These are phyloP conservation scores for Stachybotrys chlorohalonatus DNA, from an alignment of 2,329 filamentous ascomycete genomes.

Conservation along the genomic window DNA sequence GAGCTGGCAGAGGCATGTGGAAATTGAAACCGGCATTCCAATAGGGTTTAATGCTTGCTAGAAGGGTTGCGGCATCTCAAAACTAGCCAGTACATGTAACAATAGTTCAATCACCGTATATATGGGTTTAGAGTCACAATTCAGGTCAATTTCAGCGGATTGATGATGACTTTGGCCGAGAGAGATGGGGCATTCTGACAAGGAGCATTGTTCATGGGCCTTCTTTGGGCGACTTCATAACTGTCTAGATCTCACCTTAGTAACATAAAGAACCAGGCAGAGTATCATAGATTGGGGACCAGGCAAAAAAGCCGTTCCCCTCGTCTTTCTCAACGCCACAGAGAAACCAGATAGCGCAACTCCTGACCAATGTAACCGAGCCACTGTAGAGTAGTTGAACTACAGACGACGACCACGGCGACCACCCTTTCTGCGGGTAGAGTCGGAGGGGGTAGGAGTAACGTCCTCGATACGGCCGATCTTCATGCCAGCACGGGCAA, in stretches of 20 bases:
- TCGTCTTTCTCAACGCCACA: constrained; percentile 63
- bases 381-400: constrained; percentile 25
- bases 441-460: constrained; percentile 97
- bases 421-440: constrained; percentile 99
- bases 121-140: not conserved
- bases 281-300: constrained; percentile 49
- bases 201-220: constrained; percentile 29
- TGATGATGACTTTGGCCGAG: not conserved
- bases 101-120: not conserved
- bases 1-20: constrained; percentile 46
- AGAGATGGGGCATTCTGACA: constrained; percentile 8
- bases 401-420: constrained; percentile 99
- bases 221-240: constrained; percentile 35
- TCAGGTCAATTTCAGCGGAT: not conserved
- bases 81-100: too few relatives aligned
- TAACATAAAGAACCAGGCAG: constrained; percentile 27
- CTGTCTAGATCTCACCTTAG: constrained; percentile 26
- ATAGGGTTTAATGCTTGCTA: constrained; percentile 4
- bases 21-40: constrained; percentile 29
- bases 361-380: constrained; percentile 24
- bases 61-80: not conserved
- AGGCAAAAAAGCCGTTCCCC: constrained; percentile 61
- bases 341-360: constrained; percentile 40
- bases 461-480: constrained; percentile 99
- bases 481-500: constrained; percentile 99